A percentile compares a stretch with the other conserved stretches of the same genome.
Evolutionary conservation across 2,329 filamentous ascomycete genomes (phyloP).

Genomic region (Cadophora sp.): DNA sequence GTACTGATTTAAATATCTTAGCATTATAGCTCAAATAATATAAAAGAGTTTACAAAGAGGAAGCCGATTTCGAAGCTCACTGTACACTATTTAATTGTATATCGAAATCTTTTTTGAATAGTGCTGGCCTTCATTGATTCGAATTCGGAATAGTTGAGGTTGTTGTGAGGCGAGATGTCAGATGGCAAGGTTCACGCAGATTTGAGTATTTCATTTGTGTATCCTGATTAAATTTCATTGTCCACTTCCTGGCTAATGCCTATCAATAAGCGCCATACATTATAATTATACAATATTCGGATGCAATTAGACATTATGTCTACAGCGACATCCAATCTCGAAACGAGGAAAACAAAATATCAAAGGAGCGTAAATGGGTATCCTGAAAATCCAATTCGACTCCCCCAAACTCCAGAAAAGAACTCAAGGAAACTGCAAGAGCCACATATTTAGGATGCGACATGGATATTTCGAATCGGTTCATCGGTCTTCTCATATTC

Average conservation of each 20-base stretch:
- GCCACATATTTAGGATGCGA: neutral
- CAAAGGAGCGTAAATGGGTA: slow-evolving; percentile 14
- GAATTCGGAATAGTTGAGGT: too few species aligned
- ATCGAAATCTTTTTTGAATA: too few species aligned
- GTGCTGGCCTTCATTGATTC: too few species aligned
- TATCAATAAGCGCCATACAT: slow-evolving; percentile 13
- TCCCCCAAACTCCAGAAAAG: slow-evolving; percentile 1
- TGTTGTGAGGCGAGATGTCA: too few species aligned
- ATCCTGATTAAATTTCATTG: neutral
- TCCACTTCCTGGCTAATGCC: too few species aligned
- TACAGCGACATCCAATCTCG: neutral
- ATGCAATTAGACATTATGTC: neutral
- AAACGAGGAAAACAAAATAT: neutral
- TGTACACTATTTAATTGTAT: too few species aligned
- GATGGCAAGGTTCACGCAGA: too few species aligned
- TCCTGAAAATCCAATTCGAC: neutral
- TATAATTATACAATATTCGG: slow-evolving; percentile 18
- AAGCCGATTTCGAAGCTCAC: neutral
- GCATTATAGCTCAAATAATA: neutral
- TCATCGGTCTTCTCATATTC: slow-evolving; percentile 29
- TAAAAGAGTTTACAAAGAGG: neutral
- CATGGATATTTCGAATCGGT: slow-evolving; percentile 21
- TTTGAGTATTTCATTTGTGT: neutral
- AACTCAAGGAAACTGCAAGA: neutral
- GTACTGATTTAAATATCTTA: neutral